phyloP scores from a whole-genome alignment of 257 asterid species.

The Solanum commersonii region DNA sequence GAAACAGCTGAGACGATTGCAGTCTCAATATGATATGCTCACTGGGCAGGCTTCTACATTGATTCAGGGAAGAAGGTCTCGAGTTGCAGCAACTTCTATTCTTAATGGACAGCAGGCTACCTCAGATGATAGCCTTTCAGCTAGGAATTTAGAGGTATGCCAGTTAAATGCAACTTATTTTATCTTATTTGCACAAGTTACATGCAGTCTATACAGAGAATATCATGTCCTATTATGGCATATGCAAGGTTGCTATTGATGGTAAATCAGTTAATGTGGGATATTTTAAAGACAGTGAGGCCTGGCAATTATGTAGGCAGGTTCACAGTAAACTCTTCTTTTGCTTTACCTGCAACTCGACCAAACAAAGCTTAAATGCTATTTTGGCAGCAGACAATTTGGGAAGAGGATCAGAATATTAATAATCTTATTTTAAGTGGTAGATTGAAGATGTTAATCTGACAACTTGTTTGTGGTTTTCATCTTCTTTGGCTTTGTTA shows the following conservation, averaged over 20 bases:
- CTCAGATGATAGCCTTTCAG: slow-evolving; percentile 77
- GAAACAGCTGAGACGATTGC: slow-evolving; percentile 79
- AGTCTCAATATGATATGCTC: slow-evolving; percentile 77
- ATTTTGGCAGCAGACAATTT: not conserved
- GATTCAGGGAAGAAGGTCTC: slow-evolving; percentile 94
- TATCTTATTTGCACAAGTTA: not conserved
- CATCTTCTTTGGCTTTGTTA: not conserved
- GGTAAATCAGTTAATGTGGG: not conserved
- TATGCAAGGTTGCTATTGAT: not conserved
- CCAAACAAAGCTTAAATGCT: not conserved
- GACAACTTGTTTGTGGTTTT: not conserved
- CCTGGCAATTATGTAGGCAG: not conserved
- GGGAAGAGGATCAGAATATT: not conserved
- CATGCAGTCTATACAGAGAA: not conserved
- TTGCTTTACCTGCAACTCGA: not conserved
- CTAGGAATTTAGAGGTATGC: slow-evolving; percentile 84
- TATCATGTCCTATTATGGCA: not conserved
- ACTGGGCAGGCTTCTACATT: slow-evolving; percentile 83
- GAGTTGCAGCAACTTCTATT: slow-evolving; percentile 81
- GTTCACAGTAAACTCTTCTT: not conserved
- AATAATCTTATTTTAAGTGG: not conserved
- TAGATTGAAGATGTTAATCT: not conserved
- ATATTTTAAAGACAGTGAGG: not conserved
- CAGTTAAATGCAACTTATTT: not conserved
- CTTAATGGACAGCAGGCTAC: slow-evolving; percentile 77